Evolutionary conservation across 768 basidiomycete species (phyloP), one percentile per base, ranked within the genome.

Genomic region (Suillus ampliporus): DNA sequence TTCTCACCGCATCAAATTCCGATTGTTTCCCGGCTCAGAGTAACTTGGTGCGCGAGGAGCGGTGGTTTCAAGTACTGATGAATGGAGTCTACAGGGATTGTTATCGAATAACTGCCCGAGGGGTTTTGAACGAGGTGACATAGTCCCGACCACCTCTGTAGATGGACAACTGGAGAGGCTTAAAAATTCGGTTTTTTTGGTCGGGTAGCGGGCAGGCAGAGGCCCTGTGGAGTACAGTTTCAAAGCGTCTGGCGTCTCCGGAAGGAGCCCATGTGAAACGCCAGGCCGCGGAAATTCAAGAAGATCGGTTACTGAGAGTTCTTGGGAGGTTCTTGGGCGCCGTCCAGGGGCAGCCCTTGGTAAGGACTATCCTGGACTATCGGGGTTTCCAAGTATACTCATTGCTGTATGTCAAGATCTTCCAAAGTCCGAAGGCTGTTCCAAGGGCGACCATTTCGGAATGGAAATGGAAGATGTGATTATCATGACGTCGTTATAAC

Each of bases 361-460:
- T 11, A 31, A 51, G 48, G 9, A 50, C 17, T 28, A 48, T 17
- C 17, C n/a, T n/a, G n/a, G n/a, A n/a, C n/a, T n/a, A n/a, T n/a
- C n/a, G n/a, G 26, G 47, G 47, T 8, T 9, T 50, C 28, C 48
- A 48, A 51, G 23, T 15, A 4, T 26, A 28, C 19, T 19, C 19
- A 37, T 7, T 19, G 54, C 26, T 40, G 26, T 26, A 10, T 19
- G 38, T 17, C 23, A 51, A 31, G n/a, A 10, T 28, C 17, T 28
- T 14, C 48, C 48, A 50, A 31, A 50, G 50, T 51, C 46, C 46
- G 23, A 47, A 47, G 46, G 46, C 46, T 47, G 46, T 56, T 40
- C 21, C 35, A 38, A 54, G 53, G 37, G 15, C 15, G 21, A 26
- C 23, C 3, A 13, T 56, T 46, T 46, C 54, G 54, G 10, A 54